Evolutionary conservation across 169 alveolate genomes (phyloP).

Genomic region (Toxoplasma gondii): DNA sequence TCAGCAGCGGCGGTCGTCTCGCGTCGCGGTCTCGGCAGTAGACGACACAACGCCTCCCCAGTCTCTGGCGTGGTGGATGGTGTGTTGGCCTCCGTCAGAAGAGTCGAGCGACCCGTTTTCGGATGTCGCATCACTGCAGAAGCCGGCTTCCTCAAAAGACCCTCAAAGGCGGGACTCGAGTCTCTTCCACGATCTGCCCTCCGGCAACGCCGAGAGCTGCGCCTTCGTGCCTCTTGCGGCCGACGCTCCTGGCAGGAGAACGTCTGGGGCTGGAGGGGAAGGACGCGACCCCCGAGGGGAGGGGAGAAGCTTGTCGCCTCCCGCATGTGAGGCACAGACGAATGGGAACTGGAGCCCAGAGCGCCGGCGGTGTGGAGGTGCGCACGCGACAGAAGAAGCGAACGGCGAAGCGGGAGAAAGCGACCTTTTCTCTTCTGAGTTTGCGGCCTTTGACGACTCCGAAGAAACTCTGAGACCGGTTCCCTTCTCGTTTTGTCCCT

Average conservation of each 20-base stretch:
- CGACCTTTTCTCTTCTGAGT: no score
- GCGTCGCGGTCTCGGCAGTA: background rate
- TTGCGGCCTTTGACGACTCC: no score
- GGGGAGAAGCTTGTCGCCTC: background rate
- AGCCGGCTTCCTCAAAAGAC: background rate
- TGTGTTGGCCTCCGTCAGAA: constrained; percentile 9
- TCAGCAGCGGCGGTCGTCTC: constrained; percentile 7
- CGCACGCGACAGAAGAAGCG: no score
- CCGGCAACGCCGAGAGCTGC: no score
- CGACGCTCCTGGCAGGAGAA: no score
- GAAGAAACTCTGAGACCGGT: background rate
- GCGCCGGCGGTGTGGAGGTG: no score
- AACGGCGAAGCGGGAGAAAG: no score
- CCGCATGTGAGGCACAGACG: no score
- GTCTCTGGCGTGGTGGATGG: constrained; percentile 36
- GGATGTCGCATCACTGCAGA: background rate
- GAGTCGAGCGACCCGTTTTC: background rate
- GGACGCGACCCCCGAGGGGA: background rate
- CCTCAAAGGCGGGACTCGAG: no score
- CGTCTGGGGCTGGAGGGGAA: background rate
- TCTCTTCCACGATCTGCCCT: no score
- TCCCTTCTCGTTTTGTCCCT: background rate
- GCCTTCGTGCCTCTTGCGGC: no score
- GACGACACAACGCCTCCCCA: constrained; percentile 14
- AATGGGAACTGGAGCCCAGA: no score